Base-by-base conservation (phyloP, 2,329 filamentous ascomycete species). In the Aspergillus fumigatus region DNA sequence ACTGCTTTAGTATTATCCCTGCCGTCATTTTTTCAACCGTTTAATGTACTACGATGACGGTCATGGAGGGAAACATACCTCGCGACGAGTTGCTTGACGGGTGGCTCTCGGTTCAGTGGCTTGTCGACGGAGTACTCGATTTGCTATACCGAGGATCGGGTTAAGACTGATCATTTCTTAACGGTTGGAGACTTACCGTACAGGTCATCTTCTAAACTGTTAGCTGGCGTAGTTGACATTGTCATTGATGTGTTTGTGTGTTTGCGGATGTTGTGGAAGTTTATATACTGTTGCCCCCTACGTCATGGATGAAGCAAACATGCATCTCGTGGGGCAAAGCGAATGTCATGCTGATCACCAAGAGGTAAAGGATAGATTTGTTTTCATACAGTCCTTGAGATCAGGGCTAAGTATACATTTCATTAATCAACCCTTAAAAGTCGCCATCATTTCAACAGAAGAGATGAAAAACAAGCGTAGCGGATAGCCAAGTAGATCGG, bases 81-180 rank as follows among this genome's bases (percentile, higher is more conserved):
- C 10, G 62, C 59, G 21, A 70, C 56, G 23, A 73, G 61, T 32
- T 67, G 60, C 51, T 70, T 64, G 50, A 66, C 57, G 11, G 62
- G 53, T 21, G 69, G 66, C 54, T 74, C 72, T 3, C 66, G 65
- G 50, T 73, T 73, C 54, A 73, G 54, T 2, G 71, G 72, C n/a
- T 65, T 64, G 19, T 67, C 57, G 43, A 62, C 57, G 10, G 67
- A 60, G 48, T 63, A 65, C 19, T 65, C 62, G 43, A 26, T 2
- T 47, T 47, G 43, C 43, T 47, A n/a, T 8, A 7, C 4, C 4
- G n/a, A 25, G 4, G 10, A 21, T 21, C 19, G 43, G 21, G 19
- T 43, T 43, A 35, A 14, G 17, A 21, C 8, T 17, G 21, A 7
- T 10, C 4, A 3, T 47, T 3, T 7, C 4, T 21, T 10, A 4